Conservation (phyloP, 352 stramenopile species). For the Phytophthora pluvialis region DNA sequence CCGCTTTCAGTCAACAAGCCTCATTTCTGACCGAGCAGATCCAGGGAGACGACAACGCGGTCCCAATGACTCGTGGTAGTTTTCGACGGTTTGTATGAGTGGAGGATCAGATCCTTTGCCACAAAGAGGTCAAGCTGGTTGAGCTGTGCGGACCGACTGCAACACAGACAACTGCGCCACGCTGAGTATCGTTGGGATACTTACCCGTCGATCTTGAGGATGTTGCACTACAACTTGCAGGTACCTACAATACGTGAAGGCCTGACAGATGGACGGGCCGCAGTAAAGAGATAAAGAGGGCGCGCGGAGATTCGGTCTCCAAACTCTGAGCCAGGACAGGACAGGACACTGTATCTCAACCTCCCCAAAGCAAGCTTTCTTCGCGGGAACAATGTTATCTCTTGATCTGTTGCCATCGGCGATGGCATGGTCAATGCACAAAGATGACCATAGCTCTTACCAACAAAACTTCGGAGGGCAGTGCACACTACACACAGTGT, state of each 20-base stretch:
- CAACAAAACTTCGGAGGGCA: no score
- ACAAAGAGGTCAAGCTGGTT: no score
- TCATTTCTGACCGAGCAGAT: no score
- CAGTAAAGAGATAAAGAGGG: not conserved
- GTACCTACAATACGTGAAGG: no score
- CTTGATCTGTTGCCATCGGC: not conserved
- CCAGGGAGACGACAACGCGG: no score
- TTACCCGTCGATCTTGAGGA: not conserved
- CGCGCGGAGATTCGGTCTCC: conserved; percentile 4
- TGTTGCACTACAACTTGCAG: not conserved
- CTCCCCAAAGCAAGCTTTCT: not conserved
- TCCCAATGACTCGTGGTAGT: not conserved
- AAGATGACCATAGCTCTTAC: no score
- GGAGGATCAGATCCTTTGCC: no score
- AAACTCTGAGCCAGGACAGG: conserved; percentile 8
- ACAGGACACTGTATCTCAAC: not conserved
- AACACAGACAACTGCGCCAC: not conserved
- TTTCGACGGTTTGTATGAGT: not conserved
- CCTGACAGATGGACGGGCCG: not conserved
- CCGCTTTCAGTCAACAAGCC: no score
- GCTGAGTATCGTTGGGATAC: not conserved
- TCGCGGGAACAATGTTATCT: not conserved
- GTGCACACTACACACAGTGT: no score
- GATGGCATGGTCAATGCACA: not conserved
- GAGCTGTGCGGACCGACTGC: not conserved